Percentiles rank a stretch among this genome's conserved stretches.
phyloP scores from a whole-genome alignment of 2,329 filamentous ascomycete genomes.

The Alternaria conjuncta region DNA sequence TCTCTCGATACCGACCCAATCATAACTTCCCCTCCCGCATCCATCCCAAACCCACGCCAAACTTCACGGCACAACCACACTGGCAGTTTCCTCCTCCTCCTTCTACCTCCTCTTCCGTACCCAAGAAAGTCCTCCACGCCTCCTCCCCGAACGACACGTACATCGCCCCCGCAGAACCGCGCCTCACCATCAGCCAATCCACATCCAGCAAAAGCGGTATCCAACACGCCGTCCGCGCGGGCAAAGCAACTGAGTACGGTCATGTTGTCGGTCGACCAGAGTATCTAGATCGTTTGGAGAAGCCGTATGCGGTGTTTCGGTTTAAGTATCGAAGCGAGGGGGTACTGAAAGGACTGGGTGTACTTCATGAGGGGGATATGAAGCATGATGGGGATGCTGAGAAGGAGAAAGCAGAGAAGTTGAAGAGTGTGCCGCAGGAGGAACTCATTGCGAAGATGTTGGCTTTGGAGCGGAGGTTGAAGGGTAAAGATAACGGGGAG shows the following conservation, averaged over 20 bases:
- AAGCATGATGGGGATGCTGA: neutral
- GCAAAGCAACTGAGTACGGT: conserved; percentile 47
- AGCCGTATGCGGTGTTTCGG: conserved; percentile 55
- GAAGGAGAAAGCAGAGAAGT: conserved; percentile 2
- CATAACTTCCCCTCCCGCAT: neutral
- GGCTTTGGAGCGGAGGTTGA: conserved; percentile 32
- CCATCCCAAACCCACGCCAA: neutral
- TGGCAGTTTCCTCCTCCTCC: conserved; percentile 35
- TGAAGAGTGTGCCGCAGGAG: conserved; percentile 36
- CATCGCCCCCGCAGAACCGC: conserved; percentile 36
- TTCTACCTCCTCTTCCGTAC: neutral
- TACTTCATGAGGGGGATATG: conserved; percentile 29
- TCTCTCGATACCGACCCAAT: conserved; percentile 11
- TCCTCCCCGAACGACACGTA: neutral
- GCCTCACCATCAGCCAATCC: conserved; percentile 21
- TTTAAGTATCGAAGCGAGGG: conserved; percentile 53
- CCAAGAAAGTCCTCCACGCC: neutral
- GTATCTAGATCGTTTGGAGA: conserved; percentile 49
- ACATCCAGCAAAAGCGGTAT: conserved; percentile 6
- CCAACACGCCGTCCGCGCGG: conserved; percentile 41
- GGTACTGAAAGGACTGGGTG: conserved; percentile 35
- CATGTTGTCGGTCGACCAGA: conserved; percentile 48
- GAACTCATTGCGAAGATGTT: conserved; percentile 19
- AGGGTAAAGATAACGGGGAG: conserved; percentile 10
- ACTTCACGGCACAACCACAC: conserved; percentile 33